Evolutionary conservation across 495 filamentous ascomycete species (phyloP), one percentile per base, ranked within the genome.

Genomic region (Glarea lozoyensis): DNA sequence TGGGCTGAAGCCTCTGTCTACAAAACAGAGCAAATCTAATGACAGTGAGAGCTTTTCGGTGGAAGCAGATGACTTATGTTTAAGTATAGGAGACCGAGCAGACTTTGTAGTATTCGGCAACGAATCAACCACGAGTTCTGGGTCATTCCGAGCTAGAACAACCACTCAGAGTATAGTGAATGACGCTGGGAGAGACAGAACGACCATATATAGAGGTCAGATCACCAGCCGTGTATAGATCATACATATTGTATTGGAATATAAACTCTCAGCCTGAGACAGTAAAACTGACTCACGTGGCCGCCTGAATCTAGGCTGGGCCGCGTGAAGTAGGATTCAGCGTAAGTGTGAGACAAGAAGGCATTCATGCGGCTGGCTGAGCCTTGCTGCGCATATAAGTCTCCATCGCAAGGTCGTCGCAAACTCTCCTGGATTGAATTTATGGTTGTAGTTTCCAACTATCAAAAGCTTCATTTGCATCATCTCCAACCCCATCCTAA

Each of bases 101-200:
- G 41, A 57, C 30, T 53, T 57, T 18, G 54, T 57, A 13, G 34
- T 53, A 4, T 53, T 57, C 39, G 48, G 46, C 9, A 33, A 35
- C 17, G 29, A 45, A 16, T 29, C 37, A 17, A 30, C 2, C 15
- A 43, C 17, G 15, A 15, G 39, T 10, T n/a, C 31, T 1, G 24
- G 15, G n/a, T 23, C 44, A 21, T 52, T 50, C 21, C 33, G 53
- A 37, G 22, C 41, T 1, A 30, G 45, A 23, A 52, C 33, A 13
- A 49, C 53, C 3, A 38, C 42, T 1, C 45, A 52, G 23, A 45
- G 52, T 6, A 4, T 56, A 11, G 30, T 56, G 3, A 48, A 52
- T 34, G 53, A 56, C 45, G 36, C 53, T 3, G 45, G 45, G n/a
- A 18, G 43, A 18, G 53, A 46, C 2, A 46, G 53, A 24, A 45